phyloP scores from a whole-genome alignment of 306 rosid genomes.

The Glycine tomentella region DNA sequence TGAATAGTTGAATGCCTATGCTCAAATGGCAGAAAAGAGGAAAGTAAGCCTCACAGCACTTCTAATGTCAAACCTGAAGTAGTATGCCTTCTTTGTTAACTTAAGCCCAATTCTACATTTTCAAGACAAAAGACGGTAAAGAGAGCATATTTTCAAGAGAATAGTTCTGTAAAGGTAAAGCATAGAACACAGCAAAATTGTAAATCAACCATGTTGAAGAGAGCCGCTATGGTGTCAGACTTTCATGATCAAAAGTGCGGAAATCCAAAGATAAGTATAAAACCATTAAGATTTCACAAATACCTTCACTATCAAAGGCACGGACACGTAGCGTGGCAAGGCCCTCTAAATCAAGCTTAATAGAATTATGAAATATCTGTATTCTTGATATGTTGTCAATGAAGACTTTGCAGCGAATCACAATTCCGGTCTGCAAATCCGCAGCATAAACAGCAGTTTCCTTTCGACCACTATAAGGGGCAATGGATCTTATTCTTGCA shows the following conservation, averaged over 20 bases:
- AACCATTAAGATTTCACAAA: conserved; percentile 7
- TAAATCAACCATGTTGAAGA: neutral
- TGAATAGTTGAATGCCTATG: conserved; percentile 1
- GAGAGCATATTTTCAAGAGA: conserved; percentile 33
- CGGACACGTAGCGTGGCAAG: conserved; percentile 89
- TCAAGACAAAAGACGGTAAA: conserved; percentile 30
- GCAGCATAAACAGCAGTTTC: conserved; percentile 97
- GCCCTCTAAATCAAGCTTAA: conserved; percentile 96
- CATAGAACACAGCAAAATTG: conserved; percentile 6
- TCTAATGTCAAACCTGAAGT: conserved; percentile 19
- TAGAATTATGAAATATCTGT: conserved; percentile 85
- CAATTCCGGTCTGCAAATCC: conserved; percentile 72
- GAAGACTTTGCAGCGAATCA: conserved; percentile 91
- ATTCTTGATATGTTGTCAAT: conserved; percentile 85
- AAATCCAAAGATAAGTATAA: neutral
- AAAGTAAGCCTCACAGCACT: conserved; percentile 13
- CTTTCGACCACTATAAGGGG: conserved; percentile 87
- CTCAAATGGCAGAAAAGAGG: conserved; percentile 20
- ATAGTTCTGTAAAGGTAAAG: conserved; percentile 5
- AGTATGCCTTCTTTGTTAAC: conserved; percentile 26
- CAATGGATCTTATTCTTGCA: conserved; percentile 79
- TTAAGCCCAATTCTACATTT: conserved; percentile 21
- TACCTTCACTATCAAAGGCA: conserved; percentile 92
- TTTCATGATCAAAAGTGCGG: conserved; percentile 22
- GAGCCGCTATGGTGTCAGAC: neutral